Evolutionary conservation across 148 eudicot species (phyloP).

Genomic region (Amaranthus cruentus): DNA sequence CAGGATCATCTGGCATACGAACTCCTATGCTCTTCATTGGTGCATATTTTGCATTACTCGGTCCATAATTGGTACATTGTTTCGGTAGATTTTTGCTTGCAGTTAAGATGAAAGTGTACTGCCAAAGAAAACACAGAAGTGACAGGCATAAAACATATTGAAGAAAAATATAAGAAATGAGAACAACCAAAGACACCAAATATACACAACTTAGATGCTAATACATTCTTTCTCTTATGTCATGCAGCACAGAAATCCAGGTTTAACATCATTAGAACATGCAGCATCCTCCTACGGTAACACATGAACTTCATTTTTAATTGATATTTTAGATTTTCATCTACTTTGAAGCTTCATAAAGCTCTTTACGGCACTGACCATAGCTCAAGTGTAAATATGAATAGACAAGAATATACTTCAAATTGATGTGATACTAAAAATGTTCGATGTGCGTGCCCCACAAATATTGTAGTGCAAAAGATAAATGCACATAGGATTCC

Average conservation of each 20-base stretch:
- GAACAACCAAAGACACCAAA: not conserved
- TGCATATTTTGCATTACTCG: constrained; percentile 52
- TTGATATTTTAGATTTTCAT: not conserved
- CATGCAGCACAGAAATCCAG: not conserved
- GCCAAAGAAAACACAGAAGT: constrained; percentile 21
- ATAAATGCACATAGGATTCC: not conserved
- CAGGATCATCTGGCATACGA: constrained; percentile 87
- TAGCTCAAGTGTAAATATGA: not conserved
- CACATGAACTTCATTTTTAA: not conserved
- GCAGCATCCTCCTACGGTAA: not conserved
- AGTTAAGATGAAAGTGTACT: constrained; percentile 90
- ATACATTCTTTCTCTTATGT: no score
- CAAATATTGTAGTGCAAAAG: not conserved
- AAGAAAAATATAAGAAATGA: not conserved
- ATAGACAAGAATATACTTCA: not conserved
- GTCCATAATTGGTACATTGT: constrained; percentile 59
- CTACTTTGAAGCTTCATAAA: not conserved
- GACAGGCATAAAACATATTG: no score
- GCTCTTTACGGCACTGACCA: not conserved
- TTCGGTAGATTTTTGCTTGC: constrained; percentile 85
- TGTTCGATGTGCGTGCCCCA: not conserved
- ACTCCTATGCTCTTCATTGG: constrained; percentile 72
- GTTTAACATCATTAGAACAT: not conserved
- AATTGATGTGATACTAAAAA: not conserved
- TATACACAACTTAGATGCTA: not conserved